These are phyloP conservation scores for Penicillium sp. DNA, from an alignment of 2,329 filamentous ascomycete species.

Conservation along the genomic window DNA sequence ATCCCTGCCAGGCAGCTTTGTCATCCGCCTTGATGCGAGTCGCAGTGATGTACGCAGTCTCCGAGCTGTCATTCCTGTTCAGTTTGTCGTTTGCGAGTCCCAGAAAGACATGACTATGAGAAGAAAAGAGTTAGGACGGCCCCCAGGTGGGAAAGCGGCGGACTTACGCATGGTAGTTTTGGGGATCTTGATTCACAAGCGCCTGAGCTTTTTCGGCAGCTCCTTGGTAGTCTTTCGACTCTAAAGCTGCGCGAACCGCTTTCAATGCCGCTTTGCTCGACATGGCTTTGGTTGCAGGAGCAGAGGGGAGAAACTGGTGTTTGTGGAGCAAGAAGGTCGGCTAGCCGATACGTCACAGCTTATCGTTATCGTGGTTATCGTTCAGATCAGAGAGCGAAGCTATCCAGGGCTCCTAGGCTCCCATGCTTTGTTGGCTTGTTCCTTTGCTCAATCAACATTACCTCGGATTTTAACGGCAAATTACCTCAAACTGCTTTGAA, in stretches of 20 bases:
- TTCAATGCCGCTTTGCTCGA: constrained; percentile 73
- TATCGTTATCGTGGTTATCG: constrained; percentile 21
- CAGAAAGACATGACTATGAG: constrained; percentile 72
- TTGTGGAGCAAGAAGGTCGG: constrained; percentile 17
- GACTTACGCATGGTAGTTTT: constrained; percentile 78
- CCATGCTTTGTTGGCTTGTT: too few relatives aligned
- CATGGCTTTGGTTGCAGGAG: constrained; percentile 32
- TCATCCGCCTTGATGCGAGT: constrained; percentile 72
- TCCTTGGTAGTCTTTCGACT: constrained; percentile 75
- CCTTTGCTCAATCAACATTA: too few relatives aligned
- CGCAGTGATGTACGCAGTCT: constrained; percentile 73
- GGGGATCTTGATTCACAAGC: constrained; percentile 69
- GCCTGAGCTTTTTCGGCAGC: constrained; percentile 69
- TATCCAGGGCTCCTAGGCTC: too few relatives aligned
- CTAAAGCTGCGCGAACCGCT: constrained; percentile 75
- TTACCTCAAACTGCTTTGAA: background rate
- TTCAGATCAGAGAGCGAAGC: background rate
- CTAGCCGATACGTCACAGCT: constrained; percentile 30
- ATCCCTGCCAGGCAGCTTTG: constrained; percentile 84
- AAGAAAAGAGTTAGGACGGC: constrained; percentile 12
- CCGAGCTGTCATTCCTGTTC: constrained; percentile 69
- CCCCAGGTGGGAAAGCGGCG: background rate
- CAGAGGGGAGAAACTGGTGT: constrained; percentile 22
- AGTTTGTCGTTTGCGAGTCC: constrained; percentile 83
- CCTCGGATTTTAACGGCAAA: too few relatives aligned